A percentile compares a stretch with the other conserved stretches of the same genome.
Conservation (phyloP, 1,284 basidiomycete genomes). For the Inonotus obliquus region DNA sequence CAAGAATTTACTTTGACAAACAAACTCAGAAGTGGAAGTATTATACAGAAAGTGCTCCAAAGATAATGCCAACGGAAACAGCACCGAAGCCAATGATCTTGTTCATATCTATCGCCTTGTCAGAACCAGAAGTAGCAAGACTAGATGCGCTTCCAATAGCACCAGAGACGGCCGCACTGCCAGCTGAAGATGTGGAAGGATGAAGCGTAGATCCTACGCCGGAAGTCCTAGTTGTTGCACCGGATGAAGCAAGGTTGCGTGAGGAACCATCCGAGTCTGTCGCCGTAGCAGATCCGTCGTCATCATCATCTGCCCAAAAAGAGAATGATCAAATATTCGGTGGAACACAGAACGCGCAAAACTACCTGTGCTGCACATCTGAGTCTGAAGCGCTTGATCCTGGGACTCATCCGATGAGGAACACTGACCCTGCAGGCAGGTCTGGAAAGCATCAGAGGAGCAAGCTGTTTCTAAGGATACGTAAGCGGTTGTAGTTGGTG, state of each 20-base stretch:
- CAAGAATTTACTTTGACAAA: background rate
- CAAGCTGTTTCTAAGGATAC: slow-evolving; percentile 10
- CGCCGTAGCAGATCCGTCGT: background rate
- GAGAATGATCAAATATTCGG: background rate
- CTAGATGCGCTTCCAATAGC: background rate
- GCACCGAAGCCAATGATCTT: background rate
- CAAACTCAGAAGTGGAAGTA: background rate
- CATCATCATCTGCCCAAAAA: background rate
- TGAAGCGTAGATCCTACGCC: background rate
- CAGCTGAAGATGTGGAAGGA: background rate
- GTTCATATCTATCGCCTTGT: background rate
- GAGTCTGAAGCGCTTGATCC: background rate
- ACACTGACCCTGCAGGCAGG: slow-evolving; percentile 7
- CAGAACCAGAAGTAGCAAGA: background rate
- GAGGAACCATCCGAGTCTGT: background rate
- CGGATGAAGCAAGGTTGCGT: background rate
- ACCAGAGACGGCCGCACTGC: background rate
- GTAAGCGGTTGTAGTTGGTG: background rate
- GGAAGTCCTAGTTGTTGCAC: background rate
- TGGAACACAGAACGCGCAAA: background rate
- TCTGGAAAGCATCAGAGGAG: slow-evolving; percentile 10
- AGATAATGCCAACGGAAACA: background rate
- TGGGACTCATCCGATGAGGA: background rate
- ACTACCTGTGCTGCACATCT: background rate
- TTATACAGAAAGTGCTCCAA: background rate